These are phyloP conservation scores for Aspergillus ellipticus DNA, from an alignment of 495 filamentous ascomycete species.

Conservation along the genomic window DNA sequence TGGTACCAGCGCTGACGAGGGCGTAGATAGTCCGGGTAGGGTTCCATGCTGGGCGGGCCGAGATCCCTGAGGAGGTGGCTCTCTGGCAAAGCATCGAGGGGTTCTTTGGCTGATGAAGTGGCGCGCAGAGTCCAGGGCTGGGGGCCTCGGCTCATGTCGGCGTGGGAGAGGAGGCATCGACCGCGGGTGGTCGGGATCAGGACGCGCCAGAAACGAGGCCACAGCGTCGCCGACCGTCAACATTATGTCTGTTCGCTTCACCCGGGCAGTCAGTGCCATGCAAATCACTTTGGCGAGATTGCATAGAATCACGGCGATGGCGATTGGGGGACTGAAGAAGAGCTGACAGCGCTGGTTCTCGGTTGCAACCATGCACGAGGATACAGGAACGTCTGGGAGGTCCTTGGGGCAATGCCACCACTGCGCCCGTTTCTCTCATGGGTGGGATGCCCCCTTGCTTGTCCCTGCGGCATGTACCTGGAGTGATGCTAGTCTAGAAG, in stretches of 20 bases:
- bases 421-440: too few species aligned
- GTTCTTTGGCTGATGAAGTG: too few species aligned
- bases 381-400: too few species aligned
- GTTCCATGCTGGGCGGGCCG: neutral
- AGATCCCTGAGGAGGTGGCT: too few species aligned
- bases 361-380: too few species aligned
- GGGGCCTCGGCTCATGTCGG: neutral
- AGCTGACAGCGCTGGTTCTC: constrained; percentile 10
- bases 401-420: too few species aligned
- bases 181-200: constrained; percentile 11
- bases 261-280: constrained; percentile 1
- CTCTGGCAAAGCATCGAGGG: too few species aligned
- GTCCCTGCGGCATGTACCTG: too few species aligned
- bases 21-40: neutral
- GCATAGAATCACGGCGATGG: constrained; percentile 4
- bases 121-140: too few species aligned
- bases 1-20: constrained; percentile 1
- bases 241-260: constrained; percentile 4
- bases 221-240: constrained; percentile 21
- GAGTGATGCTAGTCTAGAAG: too few species aligned
- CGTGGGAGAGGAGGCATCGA: constrained; percentile 1
- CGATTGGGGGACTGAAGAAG: constrained; percentile 4
- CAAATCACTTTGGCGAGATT: constrained; percentile 16
- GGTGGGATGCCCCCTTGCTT: too few species aligned
- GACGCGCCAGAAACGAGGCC: constrained; percentile 15